A percentile compares a stretch with the other conserved stretches of the same genome.
phyloP scores from a whole-genome alignment of 305 asterid species.

The Fraxinus velutina region DNA sequence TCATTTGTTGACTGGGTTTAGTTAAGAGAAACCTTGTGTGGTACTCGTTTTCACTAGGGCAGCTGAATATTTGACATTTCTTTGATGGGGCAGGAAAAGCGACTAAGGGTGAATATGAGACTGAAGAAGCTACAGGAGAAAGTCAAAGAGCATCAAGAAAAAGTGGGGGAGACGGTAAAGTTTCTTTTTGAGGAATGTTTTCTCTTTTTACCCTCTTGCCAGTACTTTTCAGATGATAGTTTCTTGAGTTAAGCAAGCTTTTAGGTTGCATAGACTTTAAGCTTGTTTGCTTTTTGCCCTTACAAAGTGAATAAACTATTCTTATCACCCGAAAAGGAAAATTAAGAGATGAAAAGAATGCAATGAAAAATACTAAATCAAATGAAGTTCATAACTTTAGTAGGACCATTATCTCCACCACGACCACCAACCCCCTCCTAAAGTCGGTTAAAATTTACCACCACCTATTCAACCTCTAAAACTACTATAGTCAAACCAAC shows the following conservation, averaged over 20 bases:
- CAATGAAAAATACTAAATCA: background rate
- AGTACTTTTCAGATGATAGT: background rate
- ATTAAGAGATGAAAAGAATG: background rate
- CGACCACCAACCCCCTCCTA: background rate
- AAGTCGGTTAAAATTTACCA: background rate
- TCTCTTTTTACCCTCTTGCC: background rate
- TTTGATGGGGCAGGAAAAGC: slow-evolving; percentile 47
- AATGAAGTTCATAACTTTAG: background rate
- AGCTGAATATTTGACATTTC: background rate
- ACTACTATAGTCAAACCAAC: background rate
- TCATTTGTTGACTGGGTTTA: background rate
- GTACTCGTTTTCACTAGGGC: background rate
- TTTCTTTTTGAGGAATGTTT: background rate
- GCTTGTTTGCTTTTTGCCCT: background rate
- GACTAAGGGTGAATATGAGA: slow-evolving; percentile 61
- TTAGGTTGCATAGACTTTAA: background rate
- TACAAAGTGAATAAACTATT: background rate
- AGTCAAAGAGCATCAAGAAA: slow-evolving; percentile 70
- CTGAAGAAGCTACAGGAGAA: slow-evolving; percentile 62
- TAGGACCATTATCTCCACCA: background rate
- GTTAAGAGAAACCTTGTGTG: background rate
- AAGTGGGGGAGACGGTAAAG: slow-evolving; percentile 64
- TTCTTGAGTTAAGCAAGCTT: background rate
- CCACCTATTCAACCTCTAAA: background rate
- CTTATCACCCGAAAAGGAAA: background rate